Percentiles rank a stretch among this genome's conserved stretches.
These are phyloP conservation scores for Zanthoxylum bungeanum DNA, from an alignment of 345 rosid genomes.

Conservation along the genomic window DNA sequence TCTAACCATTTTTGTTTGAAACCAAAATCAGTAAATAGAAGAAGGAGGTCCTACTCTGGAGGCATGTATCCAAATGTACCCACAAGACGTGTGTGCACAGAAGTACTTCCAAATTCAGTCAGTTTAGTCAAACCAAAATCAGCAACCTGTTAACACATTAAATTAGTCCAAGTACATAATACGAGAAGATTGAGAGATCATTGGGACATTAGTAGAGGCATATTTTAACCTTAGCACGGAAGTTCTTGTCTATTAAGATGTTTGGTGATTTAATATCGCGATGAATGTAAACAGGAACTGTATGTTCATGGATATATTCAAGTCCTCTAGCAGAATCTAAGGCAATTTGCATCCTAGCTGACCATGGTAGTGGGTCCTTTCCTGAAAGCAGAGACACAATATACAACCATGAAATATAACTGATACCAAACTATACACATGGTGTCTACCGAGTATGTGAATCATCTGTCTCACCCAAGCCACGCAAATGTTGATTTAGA, in stretches of 20 bases:
- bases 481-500: slow-evolving; percentile 84
- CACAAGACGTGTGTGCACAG: slow-evolving; percentile 68
- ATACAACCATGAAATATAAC: not conserved
- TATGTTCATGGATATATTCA: slow-evolving; percentile 95
- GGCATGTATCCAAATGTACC: slow-evolving; percentile 99
- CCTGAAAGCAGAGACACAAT: slow-evolving; percentile 35
- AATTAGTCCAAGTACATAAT: not conserved
- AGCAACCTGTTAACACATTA: slow-evolving; percentile 58
- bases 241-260: slow-evolving; percentile 83
- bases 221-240: slow-evolving; percentile 65
- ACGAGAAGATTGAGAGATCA: not conserved
- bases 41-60: slow-evolving; percentile 69
- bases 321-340: slow-evolving; percentile 97
- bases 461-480: slow-evolving; percentile 47
- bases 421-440: not conserved
- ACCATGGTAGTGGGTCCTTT: slow-evolving; percentile 73
- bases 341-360: slow-evolving; percentile 84
- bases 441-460: not conserved
- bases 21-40: not conserved
- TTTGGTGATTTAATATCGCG: slow-evolving; percentile 94
- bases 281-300: slow-evolving; percentile 91
- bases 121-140: slow-evolving; percentile 93
- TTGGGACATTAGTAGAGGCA: not conserved
- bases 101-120: slow-evolving; percentile 71
- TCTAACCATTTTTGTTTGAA: not conserved